These are phyloP conservation scores for Pholiota microspora DNA, from an alignment of 768 basidiomycete species.

Conservation along the genomic window DNA sequence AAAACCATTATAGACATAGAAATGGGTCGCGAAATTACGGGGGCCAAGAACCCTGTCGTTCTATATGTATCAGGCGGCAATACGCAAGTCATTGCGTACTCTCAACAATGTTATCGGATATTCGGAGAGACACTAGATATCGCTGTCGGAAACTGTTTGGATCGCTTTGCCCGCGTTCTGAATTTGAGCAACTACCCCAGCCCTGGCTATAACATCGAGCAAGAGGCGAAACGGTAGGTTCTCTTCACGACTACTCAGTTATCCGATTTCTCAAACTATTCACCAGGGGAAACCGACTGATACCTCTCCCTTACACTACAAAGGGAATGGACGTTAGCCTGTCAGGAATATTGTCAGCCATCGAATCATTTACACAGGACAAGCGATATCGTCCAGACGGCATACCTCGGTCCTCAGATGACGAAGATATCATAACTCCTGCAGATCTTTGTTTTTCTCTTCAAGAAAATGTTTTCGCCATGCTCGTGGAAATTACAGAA, in stretches of 20 bases:
- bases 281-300: conserved; percentile 74
- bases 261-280: not conserved
- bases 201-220: conserved; percentile 97
- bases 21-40: conserved; percentile 95
- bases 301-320: conserved; percentile 89
- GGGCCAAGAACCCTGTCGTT: conserved; percentile 92
- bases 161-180: conserved; percentile 94
- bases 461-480: conserved; percentile 95
- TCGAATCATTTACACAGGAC: conserved; percentile 85
- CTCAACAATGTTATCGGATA: conserved; percentile 94
- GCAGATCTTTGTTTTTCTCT: conserved; percentile 97
- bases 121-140: conserved; percentile 99
- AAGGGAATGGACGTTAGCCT: conserved; percentile 99
- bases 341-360: conserved; percentile 88
- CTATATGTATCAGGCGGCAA: conserved; percentile 99
- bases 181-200: conserved; percentile 93
- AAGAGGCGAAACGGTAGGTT: conserved; percentile 82
- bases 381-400: conserved; percentile 69
- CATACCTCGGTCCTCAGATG: conserved; percentile 33
- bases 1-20: conserved; percentile 80
- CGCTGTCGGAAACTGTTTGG: conserved; percentile 98
- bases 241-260: conserved; percentile 14
- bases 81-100: conserved; percentile 99
- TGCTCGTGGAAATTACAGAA: conserved; percentile 99
- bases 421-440: conserved; percentile 79